phyloP scores from a whole-genome alignment of 495 filamentous ascomycete species.

The Talaromyces stipitatus region DNA sequence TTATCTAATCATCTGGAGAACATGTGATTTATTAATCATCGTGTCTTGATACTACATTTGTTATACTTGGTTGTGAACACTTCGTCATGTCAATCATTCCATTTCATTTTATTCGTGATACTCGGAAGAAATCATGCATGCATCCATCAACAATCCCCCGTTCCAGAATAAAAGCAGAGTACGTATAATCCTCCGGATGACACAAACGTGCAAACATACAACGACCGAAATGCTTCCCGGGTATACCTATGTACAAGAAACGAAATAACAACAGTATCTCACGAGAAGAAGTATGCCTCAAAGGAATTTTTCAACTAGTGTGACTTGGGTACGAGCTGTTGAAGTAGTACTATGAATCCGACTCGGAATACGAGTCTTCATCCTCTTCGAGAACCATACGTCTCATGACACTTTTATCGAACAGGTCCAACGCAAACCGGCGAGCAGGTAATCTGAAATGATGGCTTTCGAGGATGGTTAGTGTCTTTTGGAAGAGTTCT shows the following conservation, averaged over 20 bases:
- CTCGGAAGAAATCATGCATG: neutral
- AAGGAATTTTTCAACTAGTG: no score
- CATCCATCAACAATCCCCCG: neutral
- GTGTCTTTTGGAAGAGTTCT: constrained; percentile 71
- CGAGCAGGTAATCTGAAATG: constrained; percentile 80
- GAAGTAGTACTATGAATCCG: neutral
- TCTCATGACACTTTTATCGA: constrained; percentile 81
- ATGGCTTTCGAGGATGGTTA: constrained; percentile 80
- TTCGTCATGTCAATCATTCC: neutral
- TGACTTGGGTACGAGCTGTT: no score
- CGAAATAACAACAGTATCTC: no score
- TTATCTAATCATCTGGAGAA: neutral
- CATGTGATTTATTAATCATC: neutral
- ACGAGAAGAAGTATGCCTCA: no score
- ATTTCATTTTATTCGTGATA: neutral
- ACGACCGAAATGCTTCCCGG: neutral
- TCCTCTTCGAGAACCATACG: constrained; percentile 69
- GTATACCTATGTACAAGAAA: neutral
- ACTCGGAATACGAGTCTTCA: constrained; percentile 20
- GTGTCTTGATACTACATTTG: no score
- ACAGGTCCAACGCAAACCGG: constrained; percentile 84
- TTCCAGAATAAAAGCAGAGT: neutral
- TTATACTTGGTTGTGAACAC: no score
- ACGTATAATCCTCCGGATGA: neutral
- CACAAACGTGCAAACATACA: neutral